These are phyloP conservation scores for Ophiostoma tasmaniense DNA, from an alignment of 2,329 filamentous ascomycete genomes.

Conservation along the genomic window DNA sequence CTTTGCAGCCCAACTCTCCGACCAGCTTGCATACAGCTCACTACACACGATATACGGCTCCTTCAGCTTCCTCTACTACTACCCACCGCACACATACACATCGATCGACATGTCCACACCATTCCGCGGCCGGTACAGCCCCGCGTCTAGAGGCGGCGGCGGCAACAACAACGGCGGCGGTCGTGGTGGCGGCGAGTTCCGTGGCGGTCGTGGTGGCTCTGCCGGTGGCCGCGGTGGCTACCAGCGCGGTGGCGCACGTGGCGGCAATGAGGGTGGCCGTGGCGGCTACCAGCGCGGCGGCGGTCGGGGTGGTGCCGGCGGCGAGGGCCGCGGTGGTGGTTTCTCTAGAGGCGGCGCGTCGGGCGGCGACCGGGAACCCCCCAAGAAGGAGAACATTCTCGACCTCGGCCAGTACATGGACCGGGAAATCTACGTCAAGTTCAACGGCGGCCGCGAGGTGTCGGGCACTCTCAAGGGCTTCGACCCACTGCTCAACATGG, in stretches of 20 bases:
- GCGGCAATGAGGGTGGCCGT: slow-evolving; percentile 39
- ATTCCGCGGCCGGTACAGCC: slow-evolving; percentile 22
- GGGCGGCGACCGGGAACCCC: slow-evolving; percentile 52
- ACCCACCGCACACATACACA: background rate
- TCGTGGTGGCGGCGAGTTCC: slow-evolving; percentile 12
- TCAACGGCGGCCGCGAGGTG: slow-evolving; percentile 88
- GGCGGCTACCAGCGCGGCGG: slow-evolving; percentile 33
- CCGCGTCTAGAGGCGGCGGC: slow-evolving; percentile 18
- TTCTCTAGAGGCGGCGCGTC: slow-evolving; percentile 13
- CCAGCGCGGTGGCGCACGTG: slow-evolving; percentile 24
- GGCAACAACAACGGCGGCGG: slow-evolving; percentile 11
- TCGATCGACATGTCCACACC: slow-evolving; percentile 18
- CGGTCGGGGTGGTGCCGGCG: slow-evolving; percentile 29
- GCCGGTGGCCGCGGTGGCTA: slow-evolving; percentile 11
- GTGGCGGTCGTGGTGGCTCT: slow-evolving; percentile 7
- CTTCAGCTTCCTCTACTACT: background rate
- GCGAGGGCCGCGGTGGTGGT: slow-evolving; percentile 25
- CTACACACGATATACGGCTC: background rate
- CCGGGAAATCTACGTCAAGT: slow-evolving; percentile 90
- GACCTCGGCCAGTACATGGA: slow-evolving; percentile 96
- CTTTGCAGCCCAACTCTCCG: background rate
- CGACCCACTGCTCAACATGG: slow-evolving; percentile 96
- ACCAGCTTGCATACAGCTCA: background rate
- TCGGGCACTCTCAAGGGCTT: slow-evolving; percentile 87
- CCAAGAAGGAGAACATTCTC: slow-evolving; percentile 98